Evolutionary conservation across 31 red algal genomes (phyloP).

Genomic region (Odonthalia washingtoniensis): DNA sequence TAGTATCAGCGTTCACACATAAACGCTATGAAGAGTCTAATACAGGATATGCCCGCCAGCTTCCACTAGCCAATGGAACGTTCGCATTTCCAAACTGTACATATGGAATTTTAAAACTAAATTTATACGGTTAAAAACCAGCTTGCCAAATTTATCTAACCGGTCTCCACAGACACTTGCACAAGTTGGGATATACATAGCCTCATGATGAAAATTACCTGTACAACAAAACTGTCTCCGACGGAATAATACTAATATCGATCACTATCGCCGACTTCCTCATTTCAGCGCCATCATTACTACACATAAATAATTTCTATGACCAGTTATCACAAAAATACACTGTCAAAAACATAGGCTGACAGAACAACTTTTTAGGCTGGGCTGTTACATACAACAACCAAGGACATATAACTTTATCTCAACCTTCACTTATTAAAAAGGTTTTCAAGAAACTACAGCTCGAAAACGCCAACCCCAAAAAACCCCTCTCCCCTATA

Average conservation of each 20-base stretch:
- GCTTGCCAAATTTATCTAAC: background rate
- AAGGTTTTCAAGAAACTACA: background rate
- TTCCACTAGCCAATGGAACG: constrained; percentile 24
- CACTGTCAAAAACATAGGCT: background rate
- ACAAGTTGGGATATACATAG: background rate
- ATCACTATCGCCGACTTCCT: constrained; percentile 35
- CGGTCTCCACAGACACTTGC: background rate
- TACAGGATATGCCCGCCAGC: background rate
- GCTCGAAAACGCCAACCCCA: background rate
- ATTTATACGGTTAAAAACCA: constrained; percentile 10
- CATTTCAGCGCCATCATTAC: background rate
- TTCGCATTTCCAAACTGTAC: background rate
- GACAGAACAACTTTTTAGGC: background rate
- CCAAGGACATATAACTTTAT: background rate
- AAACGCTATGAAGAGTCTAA: constrained; percentile 28
- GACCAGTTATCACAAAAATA: background rate
- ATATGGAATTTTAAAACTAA: background rate
- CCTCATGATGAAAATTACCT: background rate
- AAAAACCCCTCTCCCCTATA: background rate
- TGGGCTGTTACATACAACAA: background rate
- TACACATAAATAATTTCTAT: background rate
- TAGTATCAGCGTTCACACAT: constrained; percentile 21
- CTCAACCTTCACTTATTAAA: constrained; percentile 7
- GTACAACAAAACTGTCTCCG: background rate
- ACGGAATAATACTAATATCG: background rate